Evolutionary conservation across 2,329 filamentous ascomycete genomes (phyloP), one percentile per base, ranked within the genome.

Genomic region (Zelopaecilomyces penicillatus): DNA sequence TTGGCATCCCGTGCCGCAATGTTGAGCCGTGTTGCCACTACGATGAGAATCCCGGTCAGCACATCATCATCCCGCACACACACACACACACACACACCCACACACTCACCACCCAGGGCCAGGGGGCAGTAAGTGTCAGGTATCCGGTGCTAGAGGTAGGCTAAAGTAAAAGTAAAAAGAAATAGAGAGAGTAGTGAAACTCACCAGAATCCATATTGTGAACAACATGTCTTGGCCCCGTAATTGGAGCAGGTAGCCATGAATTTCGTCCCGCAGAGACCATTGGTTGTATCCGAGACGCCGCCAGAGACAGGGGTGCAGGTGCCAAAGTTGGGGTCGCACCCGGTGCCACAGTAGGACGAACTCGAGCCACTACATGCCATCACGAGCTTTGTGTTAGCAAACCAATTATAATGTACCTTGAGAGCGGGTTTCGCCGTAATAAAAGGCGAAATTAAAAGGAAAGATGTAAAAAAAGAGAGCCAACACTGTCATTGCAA

Each of bases 261-360:
- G 43, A 60, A 59, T 10, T 42, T 37, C 5, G 49, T 39, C 4
- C 64, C 65, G 43, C 65, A 67, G 31, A 66, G 56, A 6, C 63
- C 64, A 45, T 66, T 65, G 34, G 63, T 63, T 29, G 62, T 63
- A 42, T 63, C 53, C 31, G 52, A 50, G 29, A 61, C 42, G 8
- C 51, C 50, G 4, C 44, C 43, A 27, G 46, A 41, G 5, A 47
- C 47, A 29, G 55, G 52, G 41, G 54, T 52, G 49, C 65, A 67
- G 32, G 54, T 54, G 32, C 65, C 64, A 53, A 62, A 66, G 44
- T 58, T 55, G 11, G 50, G 41, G 43, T 66, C 54, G 48, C 65
- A 67, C n/a, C 65, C 63, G 30, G 64, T 67, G 30, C 62, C 63
- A 51, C 65, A 67, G 52, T 65, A 62, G 3, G 42, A 39, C 8